Evolutionary conservation across 2,329 filamentous ascomycete species (phyloP), one percentile per base, ranked within the genome.

Genomic region (Drechslerella stenobrocha): DNA sequence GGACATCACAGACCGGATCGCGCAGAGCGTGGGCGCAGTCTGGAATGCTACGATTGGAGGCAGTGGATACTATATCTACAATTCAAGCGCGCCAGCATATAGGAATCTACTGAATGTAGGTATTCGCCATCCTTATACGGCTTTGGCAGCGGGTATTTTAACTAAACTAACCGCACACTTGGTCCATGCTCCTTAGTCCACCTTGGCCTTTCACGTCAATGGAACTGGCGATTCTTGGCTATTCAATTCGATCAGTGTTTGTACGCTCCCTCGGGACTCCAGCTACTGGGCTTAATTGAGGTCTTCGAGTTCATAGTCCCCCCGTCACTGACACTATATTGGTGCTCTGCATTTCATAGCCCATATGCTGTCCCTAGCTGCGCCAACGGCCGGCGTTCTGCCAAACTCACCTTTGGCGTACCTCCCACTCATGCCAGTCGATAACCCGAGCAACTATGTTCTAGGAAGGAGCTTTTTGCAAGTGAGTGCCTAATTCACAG

Each of bases 21-120:
- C 63, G 3, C 63, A 56, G 35, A 67, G 63, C 18, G 63, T 67
- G 22, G 63, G 63, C 2, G 63, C 63, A 6, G 55, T 67, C 1
- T 67, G 63, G 63, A 60, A 67, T 42, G 55, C 24, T 13, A 56
- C 55, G 2, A 45, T 67, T 20, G 63, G 63, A 40, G 35, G 22
- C 13, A 48, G 40, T 30, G 63, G 63, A 40, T 55, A 55, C 30
- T 67, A 67, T 18, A 32, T 67, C 30, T 67, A 67, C 30, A 60
- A 67, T 34, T 30, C 32, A 30, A 55, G 46, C 2, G 18, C 50
- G 7, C 63, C 63, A 2, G 63, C 63, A 1, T 67, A 60, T 15
- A 35, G 53, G 32, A 67, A 67, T n/a, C 46, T 59, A 11, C 28
- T 45, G 2, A 46, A 30, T 22, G 63, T 60, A 56, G 52, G 63